Conservation (phyloP, 345 rosid species). For the Boechera retrofracta region DNA sequence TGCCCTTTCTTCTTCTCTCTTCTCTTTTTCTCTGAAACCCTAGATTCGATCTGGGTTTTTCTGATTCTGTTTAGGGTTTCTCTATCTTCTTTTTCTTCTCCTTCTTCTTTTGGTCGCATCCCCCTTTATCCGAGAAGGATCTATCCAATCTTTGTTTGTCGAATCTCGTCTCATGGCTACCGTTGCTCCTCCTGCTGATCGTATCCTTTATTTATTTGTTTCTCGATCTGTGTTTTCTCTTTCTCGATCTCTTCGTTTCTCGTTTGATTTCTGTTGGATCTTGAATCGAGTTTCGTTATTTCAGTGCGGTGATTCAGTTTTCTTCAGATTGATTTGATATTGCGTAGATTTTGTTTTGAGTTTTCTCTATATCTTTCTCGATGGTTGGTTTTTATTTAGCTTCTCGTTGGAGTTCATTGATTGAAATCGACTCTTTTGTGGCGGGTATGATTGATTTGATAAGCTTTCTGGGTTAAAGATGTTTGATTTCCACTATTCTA, state of each 20-base stretch:
- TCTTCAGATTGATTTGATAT: background rate
- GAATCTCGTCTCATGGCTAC: conserved; percentile 59
- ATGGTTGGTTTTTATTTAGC: background rate
- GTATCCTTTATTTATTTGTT: conserved; percentile 64
- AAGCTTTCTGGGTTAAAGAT: background rate
- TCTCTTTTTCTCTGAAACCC: conserved; percentile 35
- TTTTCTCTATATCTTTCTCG: conserved; percentile 4
- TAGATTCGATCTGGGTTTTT: conserved; percentile 43
- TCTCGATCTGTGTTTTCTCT: conserved; percentile 43
- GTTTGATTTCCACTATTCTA: conserved; percentile 8
- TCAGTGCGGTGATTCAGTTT: conserved; percentile 5
- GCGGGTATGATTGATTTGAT: conserved; percentile 27
- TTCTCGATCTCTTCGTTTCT: conserved; percentile 38
- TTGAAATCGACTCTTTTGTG: background rate
- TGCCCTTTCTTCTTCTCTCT: background rate
- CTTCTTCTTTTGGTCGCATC: conserved; percentile 39
- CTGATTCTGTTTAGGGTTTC: conserved; percentile 41
- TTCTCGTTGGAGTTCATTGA: conserved; percentile 1
- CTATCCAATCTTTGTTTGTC: conserved; percentile 34
- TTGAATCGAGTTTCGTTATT: conserved; percentile 33
- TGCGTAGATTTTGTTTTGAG: conserved; percentile 3
- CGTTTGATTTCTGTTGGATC: conserved; percentile 27
- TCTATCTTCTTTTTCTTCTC: conserved; percentile 17
- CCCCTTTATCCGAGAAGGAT: conserved; percentile 44
- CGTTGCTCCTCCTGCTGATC: conserved; percentile 69